Evolutionary conservation across 2,329 filamentous ascomycete species (phyloP).

Genomic region (Dendrostoma leiphaemia): DNA sequence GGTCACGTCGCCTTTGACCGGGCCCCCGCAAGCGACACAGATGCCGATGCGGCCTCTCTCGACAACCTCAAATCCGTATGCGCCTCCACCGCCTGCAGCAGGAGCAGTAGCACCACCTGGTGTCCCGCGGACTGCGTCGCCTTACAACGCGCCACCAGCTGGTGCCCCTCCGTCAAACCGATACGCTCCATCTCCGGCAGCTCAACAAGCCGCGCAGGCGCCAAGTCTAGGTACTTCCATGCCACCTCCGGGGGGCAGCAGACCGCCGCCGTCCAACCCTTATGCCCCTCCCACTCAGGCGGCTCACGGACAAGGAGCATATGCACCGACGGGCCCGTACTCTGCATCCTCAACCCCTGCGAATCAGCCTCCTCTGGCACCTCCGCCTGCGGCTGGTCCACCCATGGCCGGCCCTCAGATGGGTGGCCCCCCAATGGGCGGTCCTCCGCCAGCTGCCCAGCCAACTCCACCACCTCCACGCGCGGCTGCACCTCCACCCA

Average conservation of each 20-base stretch:
- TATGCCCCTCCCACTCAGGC: conserved; percentile 42
- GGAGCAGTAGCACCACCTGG: conserved; percentile 45
- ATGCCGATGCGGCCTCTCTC: conserved; percentile 49
- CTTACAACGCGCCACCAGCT: conserved; percentile 79
- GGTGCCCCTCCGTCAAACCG: conserved; percentile 68
- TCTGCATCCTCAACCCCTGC: conserved; percentile 38
- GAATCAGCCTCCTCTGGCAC: conserved; percentile 36
- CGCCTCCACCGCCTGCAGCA: conserved; percentile 50
- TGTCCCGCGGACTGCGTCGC: conserved; percentile 74
- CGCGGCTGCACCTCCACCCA: conserved; percentile 48
- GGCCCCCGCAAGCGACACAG: conserved; percentile 49
- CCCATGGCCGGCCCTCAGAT: conserved; percentile 30
- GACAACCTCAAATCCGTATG: conserved; percentile 61
- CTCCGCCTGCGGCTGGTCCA: conserved; percentile 39
- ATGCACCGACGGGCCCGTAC: conserved; percentile 55
- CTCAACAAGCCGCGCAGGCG: conserved; percentile 50
- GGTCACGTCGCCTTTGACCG: conserved; percentile 68
- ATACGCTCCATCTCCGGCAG: conserved; percentile 68
- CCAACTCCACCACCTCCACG: conserved; percentile 47
- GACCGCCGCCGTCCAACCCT: conserved; percentile 45
- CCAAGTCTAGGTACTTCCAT: conserved; percentile 32
- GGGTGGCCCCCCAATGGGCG: conserved; percentile 39
- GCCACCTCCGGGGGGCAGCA: conserved; percentile 40
- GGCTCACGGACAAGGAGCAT: conserved; percentile 41
- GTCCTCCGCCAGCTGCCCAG: conserved; percentile 34